Evolutionary conservation across 2,329 filamentous ascomycete species (phyloP).

Genomic region (Cercospora zeae-maydis): DNA sequence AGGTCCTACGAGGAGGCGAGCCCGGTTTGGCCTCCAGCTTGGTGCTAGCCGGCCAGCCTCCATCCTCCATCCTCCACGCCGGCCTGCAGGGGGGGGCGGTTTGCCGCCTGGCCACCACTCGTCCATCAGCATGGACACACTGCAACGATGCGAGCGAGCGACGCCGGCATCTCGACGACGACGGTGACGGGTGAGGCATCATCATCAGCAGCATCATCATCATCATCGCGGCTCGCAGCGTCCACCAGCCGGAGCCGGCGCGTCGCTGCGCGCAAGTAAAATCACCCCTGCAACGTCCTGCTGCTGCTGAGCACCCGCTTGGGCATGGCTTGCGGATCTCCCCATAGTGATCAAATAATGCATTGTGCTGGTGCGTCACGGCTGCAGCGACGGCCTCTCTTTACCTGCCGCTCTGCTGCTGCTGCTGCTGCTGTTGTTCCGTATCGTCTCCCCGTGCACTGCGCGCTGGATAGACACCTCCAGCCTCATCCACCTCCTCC

Average conservation of each 20-base stretch:
- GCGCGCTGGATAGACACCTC: background rate
- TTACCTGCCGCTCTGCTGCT: slow-evolving; percentile 2
- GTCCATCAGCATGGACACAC: background rate
- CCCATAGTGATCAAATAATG: slow-evolving; percentile 13
- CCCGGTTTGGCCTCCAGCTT: slow-evolving; percentile 11
- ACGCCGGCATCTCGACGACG: background rate
- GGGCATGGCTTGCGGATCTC: slow-evolving; percentile 10
- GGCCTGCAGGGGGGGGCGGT: background rate
- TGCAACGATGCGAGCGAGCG: background rate
- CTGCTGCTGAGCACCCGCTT: slow-evolving; percentile 10
- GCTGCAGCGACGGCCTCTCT: slow-evolving; percentile 5
- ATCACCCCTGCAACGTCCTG: slow-evolving; percentile 10
- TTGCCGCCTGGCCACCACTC: background rate
- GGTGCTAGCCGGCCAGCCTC: background rate
- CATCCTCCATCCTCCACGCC: background rate
- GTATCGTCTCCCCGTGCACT: background rate
- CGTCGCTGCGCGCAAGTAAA: slow-evolving; percentile 4
- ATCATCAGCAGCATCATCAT: background rate
- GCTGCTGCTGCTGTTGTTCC: background rate
- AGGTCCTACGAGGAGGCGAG: slow-evolving; percentile 4
- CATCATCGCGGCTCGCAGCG: slow-evolving; percentile 8
- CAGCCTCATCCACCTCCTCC: slow-evolving; percentile 1
- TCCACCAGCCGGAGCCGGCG: slow-evolving; percentile 8
- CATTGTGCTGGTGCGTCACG: slow-evolving; percentile 16
- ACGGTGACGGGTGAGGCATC: background rate